Percentiles rank a stretch among this genome's conserved stretches.
These are phyloP conservation scores for Wickerhamiella hasegawae DNA, from an alignment of 805 yeast species.

Conservation along the genomic window DNA sequence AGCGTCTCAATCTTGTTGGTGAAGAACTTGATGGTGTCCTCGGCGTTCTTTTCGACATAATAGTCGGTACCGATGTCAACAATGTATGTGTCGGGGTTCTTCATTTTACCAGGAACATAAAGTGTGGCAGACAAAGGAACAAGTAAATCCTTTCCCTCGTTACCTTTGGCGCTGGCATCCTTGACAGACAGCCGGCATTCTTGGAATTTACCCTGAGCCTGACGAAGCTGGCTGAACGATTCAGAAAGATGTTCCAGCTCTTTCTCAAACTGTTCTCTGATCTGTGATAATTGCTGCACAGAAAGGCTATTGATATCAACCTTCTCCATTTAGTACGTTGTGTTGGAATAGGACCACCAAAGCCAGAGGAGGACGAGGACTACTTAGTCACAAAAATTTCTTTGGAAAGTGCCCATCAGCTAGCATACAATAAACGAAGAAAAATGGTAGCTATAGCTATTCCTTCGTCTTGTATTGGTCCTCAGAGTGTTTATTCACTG, in stretches of 20 bases:
- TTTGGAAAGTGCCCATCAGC: background rate
- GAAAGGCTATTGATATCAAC: conserved; percentile 27
- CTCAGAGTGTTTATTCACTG: conserved; percentile 40
- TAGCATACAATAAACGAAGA: too few relatives aligned
- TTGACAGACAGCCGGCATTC: conserved; percentile 67
- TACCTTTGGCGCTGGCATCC: conserved; percentile 28
- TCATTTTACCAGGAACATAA: conserved; percentile 72
- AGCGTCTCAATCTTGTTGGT: conserved; percentile 57
- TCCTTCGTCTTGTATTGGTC: conserved; percentile 48
- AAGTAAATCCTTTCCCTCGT: conserved; percentile 38
- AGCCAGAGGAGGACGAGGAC: too few relatives aligned
- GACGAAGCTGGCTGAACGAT: conserved; percentile 65
- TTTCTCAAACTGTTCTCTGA: conserved; percentile 67
- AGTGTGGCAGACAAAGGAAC: conserved; percentile 82
- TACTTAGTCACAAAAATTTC: background rate
- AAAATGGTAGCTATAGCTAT: conserved; percentile 35
- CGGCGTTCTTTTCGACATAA: conserved; percentile 61
- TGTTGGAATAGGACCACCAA: too few relatives aligned
- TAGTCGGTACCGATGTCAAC: conserved; percentile 97
- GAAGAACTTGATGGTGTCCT: conserved; percentile 57
- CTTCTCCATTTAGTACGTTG: too few relatives aligned
- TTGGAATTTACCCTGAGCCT: conserved; percentile 66
- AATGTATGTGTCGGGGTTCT: conserved; percentile 49
- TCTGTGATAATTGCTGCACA: conserved; percentile 71
- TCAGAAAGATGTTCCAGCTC: conserved; percentile 77